Percentiles rank a stretch among this genome's conserved stretches.
phyloP scores from a whole-genome alignment of 2,329 filamentous ascomycete species.

The Coniochaeta pulveracea region DNA sequence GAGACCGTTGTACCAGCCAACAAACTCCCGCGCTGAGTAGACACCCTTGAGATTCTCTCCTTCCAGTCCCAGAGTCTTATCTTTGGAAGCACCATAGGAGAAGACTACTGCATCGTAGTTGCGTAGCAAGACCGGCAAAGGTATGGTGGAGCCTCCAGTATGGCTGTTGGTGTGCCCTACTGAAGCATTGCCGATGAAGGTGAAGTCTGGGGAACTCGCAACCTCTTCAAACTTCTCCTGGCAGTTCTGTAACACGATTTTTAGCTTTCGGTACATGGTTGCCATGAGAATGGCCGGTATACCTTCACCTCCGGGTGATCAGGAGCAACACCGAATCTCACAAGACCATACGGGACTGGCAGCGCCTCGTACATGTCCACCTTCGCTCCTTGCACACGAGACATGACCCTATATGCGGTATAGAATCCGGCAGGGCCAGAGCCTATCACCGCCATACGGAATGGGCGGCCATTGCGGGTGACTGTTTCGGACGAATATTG shows the following conservation, averaged over 20 bases:
- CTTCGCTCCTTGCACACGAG: conserved; percentile 56
- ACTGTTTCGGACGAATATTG: conserved; percentile 6
- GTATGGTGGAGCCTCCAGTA: conserved; percentile 39
- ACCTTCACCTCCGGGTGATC: conserved; percentile 98
- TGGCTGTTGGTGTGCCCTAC: conserved; percentile 46
- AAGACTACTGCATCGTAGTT: conserved; percentile 92
- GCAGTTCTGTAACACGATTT: conserved; percentile 55
- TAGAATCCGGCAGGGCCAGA: conserved; percentile 97
- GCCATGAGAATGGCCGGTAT: conserved; percentile 9
- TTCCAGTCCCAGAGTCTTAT: conserved; percentile 66
- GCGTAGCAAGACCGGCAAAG: conserved; percentile 55
- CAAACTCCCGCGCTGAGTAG: conserved; percentile 83
- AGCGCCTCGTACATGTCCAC: conserved; percentile 96
- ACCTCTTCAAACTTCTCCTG: conserved; percentile 89
- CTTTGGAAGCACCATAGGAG: conserved; percentile 81
- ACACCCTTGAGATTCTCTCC: conserved; percentile 72
- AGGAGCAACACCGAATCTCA: conserved; percentile 91
- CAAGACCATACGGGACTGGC: conserved; percentile 85
- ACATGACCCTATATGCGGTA: conserved; percentile 75
- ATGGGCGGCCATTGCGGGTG: conserved; percentile 30
- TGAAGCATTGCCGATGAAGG: conserved; percentile 81
- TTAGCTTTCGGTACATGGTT: neutral
- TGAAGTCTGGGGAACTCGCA: conserved; percentile 70
- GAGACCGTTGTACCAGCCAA: conserved; percentile 96
- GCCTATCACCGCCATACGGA: conserved; percentile 79